Conservation (phyloP, 2,329 filamentous ascomycete species). For the Arthrocladium fulminans region DNA sequence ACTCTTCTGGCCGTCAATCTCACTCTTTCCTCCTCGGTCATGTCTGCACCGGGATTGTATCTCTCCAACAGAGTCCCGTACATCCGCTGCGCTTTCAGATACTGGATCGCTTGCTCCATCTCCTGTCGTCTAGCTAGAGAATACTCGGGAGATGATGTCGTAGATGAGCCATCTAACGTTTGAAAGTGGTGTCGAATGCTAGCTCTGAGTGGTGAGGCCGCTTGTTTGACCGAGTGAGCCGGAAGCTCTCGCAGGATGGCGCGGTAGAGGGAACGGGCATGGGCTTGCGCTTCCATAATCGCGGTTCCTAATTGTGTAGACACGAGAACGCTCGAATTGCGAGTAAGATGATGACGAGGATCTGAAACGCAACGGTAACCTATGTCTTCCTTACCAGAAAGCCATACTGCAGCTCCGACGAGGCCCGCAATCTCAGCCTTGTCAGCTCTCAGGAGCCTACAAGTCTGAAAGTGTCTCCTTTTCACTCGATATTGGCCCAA, state of each 20-base stretch:
- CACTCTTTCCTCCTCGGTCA: constrained; percentile 76
- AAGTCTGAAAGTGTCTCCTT: too few relatives aligned
- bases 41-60: constrained; percentile 87
- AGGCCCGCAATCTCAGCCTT: too few relatives aligned
- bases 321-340: not conserved
- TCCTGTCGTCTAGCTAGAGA: constrained; percentile 34
- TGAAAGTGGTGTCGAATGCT: constrained; percentile 58
- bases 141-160: constrained; percentile 21
- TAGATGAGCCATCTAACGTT: constrained; percentile 27
- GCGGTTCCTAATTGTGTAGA: not conserved
- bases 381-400: too few relatives aligned
- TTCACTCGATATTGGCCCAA: too few relatives aligned
- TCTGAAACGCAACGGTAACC: not conserved
- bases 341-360: not conserved
- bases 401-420: too few relatives aligned
- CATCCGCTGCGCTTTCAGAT: constrained; percentile 73
- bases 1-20: constrained; percentile 76
- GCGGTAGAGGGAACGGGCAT: constrained; percentile 73
- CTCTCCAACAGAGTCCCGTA: constrained; percentile 76
- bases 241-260: constrained; percentile 78
- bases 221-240: constrained; percentile 39
- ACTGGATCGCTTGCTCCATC: constrained; percentile 70
- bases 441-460: too few relatives aligned
- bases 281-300: constrained; percentile 32
- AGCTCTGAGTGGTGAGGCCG: constrained; percentile 60